Evolutionary conservation across 2,329 filamentous ascomycete species (phyloP).

Genomic region (Botryotinia narcissicola): DNA sequence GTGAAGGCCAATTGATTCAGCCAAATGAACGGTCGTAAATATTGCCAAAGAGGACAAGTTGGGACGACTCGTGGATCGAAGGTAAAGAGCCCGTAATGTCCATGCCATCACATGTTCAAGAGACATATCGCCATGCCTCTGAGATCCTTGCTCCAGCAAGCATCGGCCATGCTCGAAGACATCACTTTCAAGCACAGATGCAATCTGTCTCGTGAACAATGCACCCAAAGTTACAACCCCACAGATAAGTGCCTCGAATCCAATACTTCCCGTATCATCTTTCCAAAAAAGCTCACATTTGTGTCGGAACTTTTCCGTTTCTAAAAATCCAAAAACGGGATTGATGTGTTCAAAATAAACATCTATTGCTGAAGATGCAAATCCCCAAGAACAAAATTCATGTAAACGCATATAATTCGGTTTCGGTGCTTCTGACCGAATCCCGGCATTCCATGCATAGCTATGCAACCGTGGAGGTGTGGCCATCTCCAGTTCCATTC

Average conservation of each 20-base stretch:
- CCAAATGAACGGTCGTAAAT: conserved; percentile 33
- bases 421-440: conserved; percentile 31
- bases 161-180: conserved; percentile 30
- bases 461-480: conserved; percentile 41
- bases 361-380: conserved; percentile 33
- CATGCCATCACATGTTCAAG: conserved; percentile 32
- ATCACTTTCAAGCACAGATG: conserved; percentile 32
- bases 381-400: conserved; percentile 15
- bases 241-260: conserved; percentile 39
- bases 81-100: conserved; percentile 34
- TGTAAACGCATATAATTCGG: conserved; percentile 18
- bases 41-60: conserved; percentile 34
- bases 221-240: conserved; percentile 39
- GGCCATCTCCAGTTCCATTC: conserved; percentile 36
- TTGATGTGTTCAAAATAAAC: conserved; percentile 37
- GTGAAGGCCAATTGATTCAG: conserved; percentile 35
- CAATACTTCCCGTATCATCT: conserved; percentile 31
- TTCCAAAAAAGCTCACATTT: conserved; percentile 38
- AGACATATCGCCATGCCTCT: conserved; percentile 12
- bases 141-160: conserved; percentile 30
- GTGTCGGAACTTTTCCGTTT: conserved; percentile 31
- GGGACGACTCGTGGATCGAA: conserved; percentile 32
- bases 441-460: conserved; percentile 40
- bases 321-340: conserved; percentile 39
- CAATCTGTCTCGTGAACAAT: conserved; percentile 34